A percentile compares a stretch with the other conserved stretches of the same genome.
phyloP scores from a whole-genome alignment of 257 asterid species.

The Solanum clarkiae region DNA sequence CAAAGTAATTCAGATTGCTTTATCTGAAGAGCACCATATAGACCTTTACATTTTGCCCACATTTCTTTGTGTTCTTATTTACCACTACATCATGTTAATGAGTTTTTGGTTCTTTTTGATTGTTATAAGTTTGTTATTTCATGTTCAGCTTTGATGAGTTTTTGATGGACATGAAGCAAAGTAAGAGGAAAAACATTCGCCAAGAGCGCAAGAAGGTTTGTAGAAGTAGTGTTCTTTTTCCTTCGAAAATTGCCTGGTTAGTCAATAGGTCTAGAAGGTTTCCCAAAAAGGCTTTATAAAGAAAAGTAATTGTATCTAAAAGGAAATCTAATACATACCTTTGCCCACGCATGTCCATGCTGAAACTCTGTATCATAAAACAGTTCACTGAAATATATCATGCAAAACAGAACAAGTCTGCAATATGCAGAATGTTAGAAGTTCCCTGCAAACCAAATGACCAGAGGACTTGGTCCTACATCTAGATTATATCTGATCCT shows the following conservation, averaged over 20 bases:
- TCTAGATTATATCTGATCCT: neutral
- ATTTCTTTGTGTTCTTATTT: neutral
- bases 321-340: neutral
- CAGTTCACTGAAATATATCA: neutral
- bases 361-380: neutral
- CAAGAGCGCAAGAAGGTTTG: conserved; percentile 96
- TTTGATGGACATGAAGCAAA: conserved; percentile 96
- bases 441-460: neutral
- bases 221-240: neutral
- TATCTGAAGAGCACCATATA: neutral
- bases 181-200: conserved; percentile 90
- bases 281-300: neutral
- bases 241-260: neutral
- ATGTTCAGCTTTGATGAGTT: conserved; percentile 80
- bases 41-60: neutral
- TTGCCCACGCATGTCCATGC: neutral
- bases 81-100: neutral
- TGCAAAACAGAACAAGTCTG: neutral
- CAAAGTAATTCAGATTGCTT: neutral
- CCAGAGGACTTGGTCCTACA: neutral
- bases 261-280: neutral
- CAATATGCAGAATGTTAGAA: neutral
- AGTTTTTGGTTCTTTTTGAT: neutral
- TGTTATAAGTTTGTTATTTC: neutral
- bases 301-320: neutral